Evolutionary conservation across 306 rosid genomes (phyloP).

Genomic region (Quillaja saponaria): DNA sequence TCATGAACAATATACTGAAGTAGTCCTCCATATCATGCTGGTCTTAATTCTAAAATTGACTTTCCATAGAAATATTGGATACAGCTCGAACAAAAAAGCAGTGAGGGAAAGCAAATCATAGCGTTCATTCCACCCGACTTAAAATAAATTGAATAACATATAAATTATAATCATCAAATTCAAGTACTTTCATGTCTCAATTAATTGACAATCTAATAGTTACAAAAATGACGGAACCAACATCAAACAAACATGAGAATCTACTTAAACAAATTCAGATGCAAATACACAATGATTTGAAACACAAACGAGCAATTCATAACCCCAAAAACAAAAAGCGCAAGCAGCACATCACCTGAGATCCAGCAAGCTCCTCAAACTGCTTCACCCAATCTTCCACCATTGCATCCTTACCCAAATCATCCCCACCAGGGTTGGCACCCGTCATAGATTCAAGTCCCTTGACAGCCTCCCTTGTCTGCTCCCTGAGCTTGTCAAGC

Average conservation of each 20-base stretch:
- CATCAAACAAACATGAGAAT: neutral
- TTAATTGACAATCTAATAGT: neutral
- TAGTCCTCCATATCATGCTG: neutral
- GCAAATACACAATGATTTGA: no score
- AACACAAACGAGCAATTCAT: conserved; percentile 1
- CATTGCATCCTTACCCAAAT: conserved; percentile 56
- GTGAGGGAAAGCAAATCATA: conserved; percentile 6
- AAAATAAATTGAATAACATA: conserved; percentile 4
- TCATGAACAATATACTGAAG: neutral
- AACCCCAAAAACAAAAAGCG: neutral
- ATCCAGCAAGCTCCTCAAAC: conserved; percentile 77
- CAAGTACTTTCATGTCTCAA: neutral
- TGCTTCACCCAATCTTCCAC: conserved; percentile 98
- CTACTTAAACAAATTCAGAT: no score
- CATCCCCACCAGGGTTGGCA: conserved; percentile 45
- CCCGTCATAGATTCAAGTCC: conserved; percentile 59
- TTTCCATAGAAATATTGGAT: neutral
- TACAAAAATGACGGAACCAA: neutral
- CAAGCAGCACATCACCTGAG: conserved; percentile 52
- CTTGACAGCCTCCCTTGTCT: conserved; percentile 78
- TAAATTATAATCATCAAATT: neutral
- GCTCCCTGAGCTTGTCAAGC: conserved; percentile 77
- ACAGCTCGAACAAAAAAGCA: neutral
- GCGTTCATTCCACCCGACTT: neutral
- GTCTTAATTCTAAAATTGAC: neutral